These are phyloP conservation scores for Fomitiporia mediterranea DNA, from an alignment of 1,284 basidiomycete genomes.

Conservation along the genomic window DNA sequence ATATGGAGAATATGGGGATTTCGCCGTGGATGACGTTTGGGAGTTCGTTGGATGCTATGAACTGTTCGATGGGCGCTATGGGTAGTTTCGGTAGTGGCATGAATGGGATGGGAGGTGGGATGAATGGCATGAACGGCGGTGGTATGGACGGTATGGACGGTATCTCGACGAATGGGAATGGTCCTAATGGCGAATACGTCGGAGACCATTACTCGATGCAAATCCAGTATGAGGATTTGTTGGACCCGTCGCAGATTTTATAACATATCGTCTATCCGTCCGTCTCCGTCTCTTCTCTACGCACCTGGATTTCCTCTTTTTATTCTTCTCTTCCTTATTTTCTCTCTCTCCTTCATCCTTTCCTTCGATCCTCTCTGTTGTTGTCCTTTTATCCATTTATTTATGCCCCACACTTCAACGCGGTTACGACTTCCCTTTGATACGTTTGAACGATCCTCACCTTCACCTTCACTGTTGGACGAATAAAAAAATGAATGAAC, in stretches of 20 bases:
- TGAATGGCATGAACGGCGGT: neutral
- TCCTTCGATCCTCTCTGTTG: neutral
- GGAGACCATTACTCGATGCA: slow-evolving; percentile 9
- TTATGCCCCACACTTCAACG: no score
- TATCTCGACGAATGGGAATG: neutral
- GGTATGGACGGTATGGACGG: slow-evolving; percentile 8
- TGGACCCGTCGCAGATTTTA: slow-evolving; percentile 18
- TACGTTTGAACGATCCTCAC: no score
- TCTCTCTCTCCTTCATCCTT: neutral
- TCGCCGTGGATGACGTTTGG: neutral
- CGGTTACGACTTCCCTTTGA: no score
- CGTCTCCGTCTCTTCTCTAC: neutral
- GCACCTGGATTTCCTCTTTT: neutral
- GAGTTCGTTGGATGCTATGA: neutral
- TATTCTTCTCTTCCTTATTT: neutral
- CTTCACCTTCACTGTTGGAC: no score
- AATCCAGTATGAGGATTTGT: slow-evolving; percentile 12
- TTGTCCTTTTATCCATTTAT: neutral
- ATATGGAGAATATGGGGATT: slow-evolving; percentile 7
- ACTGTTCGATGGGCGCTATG: neutral
- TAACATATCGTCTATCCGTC: neutral
- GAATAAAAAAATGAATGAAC: no score
- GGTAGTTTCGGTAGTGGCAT: neutral
- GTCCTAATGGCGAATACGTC: neutral
- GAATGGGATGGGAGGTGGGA: neutral